Evolutionary conservation across 2,329 filamentous ascomycete genomes (phyloP).

Genomic region (Paecilomyces sp.): DNA sequence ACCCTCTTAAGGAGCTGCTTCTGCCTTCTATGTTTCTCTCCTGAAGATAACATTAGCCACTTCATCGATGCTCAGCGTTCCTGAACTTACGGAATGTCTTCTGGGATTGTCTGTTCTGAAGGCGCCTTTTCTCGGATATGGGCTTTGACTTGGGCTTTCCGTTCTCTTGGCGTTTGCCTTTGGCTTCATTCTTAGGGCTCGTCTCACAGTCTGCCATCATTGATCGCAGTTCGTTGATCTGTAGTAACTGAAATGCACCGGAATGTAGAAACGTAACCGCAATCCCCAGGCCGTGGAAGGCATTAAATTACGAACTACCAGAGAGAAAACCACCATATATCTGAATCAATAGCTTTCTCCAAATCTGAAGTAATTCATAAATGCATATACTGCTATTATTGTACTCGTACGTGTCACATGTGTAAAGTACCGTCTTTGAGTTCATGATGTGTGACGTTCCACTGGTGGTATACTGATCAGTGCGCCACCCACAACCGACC

Average conservation of each 20-base stretch:
- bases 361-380: background rate
- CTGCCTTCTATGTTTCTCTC: background rate
- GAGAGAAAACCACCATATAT: background rate
- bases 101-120: slow-evolving; percentile 12
- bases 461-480: background rate
- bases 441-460: background rate
- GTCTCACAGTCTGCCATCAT: background rate
- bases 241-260: background rate
- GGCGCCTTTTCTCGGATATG: slow-evolving; percentile 10
- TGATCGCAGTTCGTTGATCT: background rate
- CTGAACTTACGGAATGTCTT: slow-evolving; percentile 1
- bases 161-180: background rate
- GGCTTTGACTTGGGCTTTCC: background rate
- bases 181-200: background rate
- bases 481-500: background rate
- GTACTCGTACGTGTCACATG: background rate
- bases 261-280: background rate
- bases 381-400: background rate
- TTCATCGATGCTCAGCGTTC: background rate
- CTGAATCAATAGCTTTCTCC: background rate
- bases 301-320: background rate
- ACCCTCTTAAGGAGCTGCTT: background rate
- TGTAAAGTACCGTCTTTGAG: background rate
- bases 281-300: background rate
- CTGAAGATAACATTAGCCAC: background rate